These are phyloP conservation scores for Arachis monticola DNA, from an alignment of 331 rosid species.

Conservation along the genomic window DNA sequence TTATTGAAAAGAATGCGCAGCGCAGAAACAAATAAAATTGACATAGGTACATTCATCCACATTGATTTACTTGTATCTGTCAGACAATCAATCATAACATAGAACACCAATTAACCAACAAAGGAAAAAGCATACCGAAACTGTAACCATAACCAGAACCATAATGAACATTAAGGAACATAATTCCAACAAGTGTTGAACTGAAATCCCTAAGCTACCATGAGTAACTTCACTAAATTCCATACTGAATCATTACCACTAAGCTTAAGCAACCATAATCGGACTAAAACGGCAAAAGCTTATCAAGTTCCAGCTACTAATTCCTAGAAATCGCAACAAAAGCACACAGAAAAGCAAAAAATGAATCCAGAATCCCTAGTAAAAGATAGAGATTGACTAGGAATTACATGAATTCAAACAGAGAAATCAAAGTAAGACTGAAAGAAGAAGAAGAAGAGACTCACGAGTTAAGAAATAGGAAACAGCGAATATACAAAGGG, in stretches of 20 bases:
- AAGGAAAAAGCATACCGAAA: background rate
- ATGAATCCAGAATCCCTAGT: background rate
- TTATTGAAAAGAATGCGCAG: slow-evolving; percentile 69
- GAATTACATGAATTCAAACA: background rate
- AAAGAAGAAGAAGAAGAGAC: slow-evolving; percentile 34
- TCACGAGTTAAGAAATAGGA: slow-evolving; percentile 84
- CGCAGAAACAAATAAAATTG: slow-evolving; percentile 71
- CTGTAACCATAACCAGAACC: slow-evolving; percentile 54
- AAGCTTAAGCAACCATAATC: slow-evolving; percentile 13
- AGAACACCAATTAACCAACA: slow-evolving; percentile 1
- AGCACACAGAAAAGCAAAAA: background rate
- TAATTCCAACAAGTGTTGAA: background rate
- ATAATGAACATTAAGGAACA: slow-evolving; percentile 6
- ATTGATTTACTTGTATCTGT: slow-evolving; percentile 97
- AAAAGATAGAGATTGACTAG: slow-evolving; percentile 11
- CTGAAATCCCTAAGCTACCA: slow-evolving; percentile 1
- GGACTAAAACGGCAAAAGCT: slow-evolving; percentile 18
- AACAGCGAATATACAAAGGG: slow-evolving; percentile 73
- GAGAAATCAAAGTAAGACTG: slow-evolving; percentile 6
- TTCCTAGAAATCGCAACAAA: background rate
- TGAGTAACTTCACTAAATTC: slow-evolving; percentile 10
- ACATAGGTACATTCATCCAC: slow-evolving; percentile 92
- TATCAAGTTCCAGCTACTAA: slow-evolving; percentile 5
- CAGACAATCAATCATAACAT: slow-evolving; percentile 38
- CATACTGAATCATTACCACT: background rate